These are phyloP conservation scores for Schizosaccharomyces osmophilus DNA, from an alignment of 805 yeast genomes.

Conservation along the genomic window DNA sequence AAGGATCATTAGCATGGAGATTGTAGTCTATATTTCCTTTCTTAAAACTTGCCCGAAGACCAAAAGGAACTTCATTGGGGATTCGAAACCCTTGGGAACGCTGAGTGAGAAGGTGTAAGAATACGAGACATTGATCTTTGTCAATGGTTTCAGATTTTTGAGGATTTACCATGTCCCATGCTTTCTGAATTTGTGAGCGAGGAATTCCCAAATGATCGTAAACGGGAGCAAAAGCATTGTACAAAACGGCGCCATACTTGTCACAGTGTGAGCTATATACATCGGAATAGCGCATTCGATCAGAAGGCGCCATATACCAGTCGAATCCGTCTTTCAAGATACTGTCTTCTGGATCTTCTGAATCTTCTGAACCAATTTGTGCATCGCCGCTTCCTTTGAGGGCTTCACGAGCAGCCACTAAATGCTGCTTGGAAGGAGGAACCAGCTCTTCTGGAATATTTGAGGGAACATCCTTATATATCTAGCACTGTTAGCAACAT, in stretches of 20 bases:
- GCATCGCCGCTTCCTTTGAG: background rate
- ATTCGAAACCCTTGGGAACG: constrained; percentile 62
- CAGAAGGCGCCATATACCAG: constrained; percentile 90
- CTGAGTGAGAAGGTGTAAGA: constrained; percentile 74
- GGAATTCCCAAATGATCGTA: constrained; percentile 60
- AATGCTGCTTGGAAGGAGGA: constrained; percentile 68
- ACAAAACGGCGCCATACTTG: constrained; percentile 53
- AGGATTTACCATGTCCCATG: constrained; percentile 85
- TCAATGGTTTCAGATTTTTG: constrained; percentile 68
- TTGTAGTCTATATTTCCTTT: constrained; percentile 25
- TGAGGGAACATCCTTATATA: constrained; percentile 27
- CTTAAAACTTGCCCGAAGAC: constrained; percentile 72
- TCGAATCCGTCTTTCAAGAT: constrained; percentile 48
- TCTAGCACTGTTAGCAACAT: background rate
- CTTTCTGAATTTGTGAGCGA: constrained; percentile 57
- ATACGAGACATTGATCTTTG: constrained; percentile 75
- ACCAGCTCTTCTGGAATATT: constrained; percentile 75
- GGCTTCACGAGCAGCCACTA: constrained; percentile 65
- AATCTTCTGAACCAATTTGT: background rate
- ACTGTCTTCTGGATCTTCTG: constrained; percentile 8
- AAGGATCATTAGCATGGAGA: constrained; percentile 1
- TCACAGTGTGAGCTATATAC: constrained; percentile 56
- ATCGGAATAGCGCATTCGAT: constrained; percentile 50
- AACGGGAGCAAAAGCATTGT: constrained; percentile 31
- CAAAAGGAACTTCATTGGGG: constrained; percentile 86